Evolutionary conservation across 2,329 filamentous ascomycete genomes (phyloP).

Genomic region (Salinomyces thailandicus): DNA sequence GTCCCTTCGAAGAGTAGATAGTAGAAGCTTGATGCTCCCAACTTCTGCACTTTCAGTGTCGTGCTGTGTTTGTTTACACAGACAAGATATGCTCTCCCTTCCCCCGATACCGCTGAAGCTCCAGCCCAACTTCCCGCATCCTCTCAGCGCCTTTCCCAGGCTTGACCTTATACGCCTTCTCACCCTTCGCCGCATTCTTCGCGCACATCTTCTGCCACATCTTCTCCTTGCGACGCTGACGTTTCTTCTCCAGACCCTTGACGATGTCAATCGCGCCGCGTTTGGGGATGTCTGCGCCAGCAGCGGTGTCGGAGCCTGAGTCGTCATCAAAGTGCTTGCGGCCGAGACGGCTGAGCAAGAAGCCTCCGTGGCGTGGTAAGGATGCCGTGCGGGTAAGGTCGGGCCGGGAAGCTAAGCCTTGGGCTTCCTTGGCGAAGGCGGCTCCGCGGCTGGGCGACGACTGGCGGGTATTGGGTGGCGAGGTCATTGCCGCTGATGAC

Average conservation of each 20-base stretch:
- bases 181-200: constrained; percentile 54
- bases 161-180: constrained; percentile 56
- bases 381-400: constrained; percentile 72
- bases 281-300: constrained; percentile 48
- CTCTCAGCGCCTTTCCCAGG: constrained; percentile 83
- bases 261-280: constrained; percentile 96
- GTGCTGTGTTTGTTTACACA: constrained; percentile 22
- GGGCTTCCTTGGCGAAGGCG: constrained; percentile 38
- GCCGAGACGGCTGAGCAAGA: constrained; percentile 33
- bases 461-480: constrained; percentile 54
- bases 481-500: constrained; percentile 38
- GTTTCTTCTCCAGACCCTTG: constrained; percentile 89
- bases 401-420: constrained; percentile 49
- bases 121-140: constrained; percentile 83
- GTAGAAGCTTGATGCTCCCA: too few relatives aligned
- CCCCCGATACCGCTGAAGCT: constrained; percentile 70
- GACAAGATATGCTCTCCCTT: constrained; percentile 45
- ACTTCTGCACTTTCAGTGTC: too few relatives aligned
- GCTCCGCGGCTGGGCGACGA: constrained; percentile 33
- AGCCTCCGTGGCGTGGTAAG: constrained; percentile 65
- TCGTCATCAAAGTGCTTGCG: constrained; percentile 25
- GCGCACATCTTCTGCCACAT: constrained; percentile 82
- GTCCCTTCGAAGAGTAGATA: too few relatives aligned
- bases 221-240: constrained; percentile 86
- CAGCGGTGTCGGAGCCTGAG: constrained; percentile 24